These are phyloP conservation scores for Gelatoporia subvermispora DNA, from an alignment of 768 basidiomycete genomes.

Conservation along the genomic window DNA sequence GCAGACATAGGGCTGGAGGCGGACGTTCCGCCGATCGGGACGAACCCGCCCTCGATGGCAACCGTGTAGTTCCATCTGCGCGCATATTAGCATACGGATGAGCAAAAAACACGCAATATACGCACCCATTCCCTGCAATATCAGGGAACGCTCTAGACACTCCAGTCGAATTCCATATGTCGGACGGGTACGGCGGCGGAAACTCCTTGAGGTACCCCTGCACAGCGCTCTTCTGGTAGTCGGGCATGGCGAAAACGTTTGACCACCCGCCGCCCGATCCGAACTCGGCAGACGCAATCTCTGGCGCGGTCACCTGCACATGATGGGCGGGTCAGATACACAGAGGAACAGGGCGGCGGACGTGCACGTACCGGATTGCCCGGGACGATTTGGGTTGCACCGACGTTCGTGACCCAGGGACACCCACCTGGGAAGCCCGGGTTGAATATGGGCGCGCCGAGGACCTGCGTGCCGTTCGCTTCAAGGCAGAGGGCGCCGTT, in stretches of 20 bases:
- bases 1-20: constrained; percentile 60
- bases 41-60: constrained; percentile 22
- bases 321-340: background rate
- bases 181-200: constrained; percentile 29
- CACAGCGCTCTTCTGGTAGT: constrained; percentile 31
- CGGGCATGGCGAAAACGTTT: constrained; percentile 33
- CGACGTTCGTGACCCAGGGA: constrained; percentile 36
- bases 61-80: constrained; percentile 26
- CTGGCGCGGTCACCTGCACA: constrained; percentile 23
- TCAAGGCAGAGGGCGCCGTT: constrained; percentile 26
- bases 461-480: constrained; percentile 19
- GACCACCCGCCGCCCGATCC: constrained; percentile 37
- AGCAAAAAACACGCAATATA: constrained; percentile 1
- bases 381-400: constrained; percentile 33
- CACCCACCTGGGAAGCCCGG: constrained; percentile 31
- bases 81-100: background rate
- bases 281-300: constrained; percentile 30
- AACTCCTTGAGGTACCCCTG: constrained; percentile 20
- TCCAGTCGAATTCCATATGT: constrained; percentile 30
- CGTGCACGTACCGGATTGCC: constrained; percentile 15
- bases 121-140: constrained; percentile 30
- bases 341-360: background rate
- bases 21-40: constrained; percentile 53
- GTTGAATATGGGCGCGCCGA: constrained; percentile 19
- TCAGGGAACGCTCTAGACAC: constrained; percentile 26